phyloP scores from a whole-genome alignment of 192 early-diverging fungal species.

The Linnemannia zychae region DNA sequence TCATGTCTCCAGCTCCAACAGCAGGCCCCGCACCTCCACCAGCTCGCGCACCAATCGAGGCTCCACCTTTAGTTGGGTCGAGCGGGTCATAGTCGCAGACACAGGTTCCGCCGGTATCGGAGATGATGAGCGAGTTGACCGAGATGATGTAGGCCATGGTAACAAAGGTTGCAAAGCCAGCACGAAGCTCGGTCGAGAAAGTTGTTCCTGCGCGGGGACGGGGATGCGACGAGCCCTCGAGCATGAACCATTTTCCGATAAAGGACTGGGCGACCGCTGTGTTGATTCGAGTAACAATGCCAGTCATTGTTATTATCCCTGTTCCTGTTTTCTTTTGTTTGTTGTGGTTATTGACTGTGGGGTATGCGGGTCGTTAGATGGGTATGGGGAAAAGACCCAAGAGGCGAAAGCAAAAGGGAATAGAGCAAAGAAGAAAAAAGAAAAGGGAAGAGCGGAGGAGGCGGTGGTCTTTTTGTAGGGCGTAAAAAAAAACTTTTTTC shows the following conservation, averaged over 20 bases:
- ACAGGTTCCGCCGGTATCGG: slow-evolving; percentile 85
- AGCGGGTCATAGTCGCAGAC: slow-evolving; percentile 68
- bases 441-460: background rate
- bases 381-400: background rate
- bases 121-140: slow-evolving; percentile 81
- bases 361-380: background rate
- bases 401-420: background rate
- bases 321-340: background rate
- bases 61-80: slow-evolving; percentile 68
- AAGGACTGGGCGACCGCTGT: slow-evolving; percentile 65
- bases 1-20: slow-evolving; percentile 15
- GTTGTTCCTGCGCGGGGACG: slow-evolving; percentile 69
- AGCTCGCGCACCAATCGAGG: slow-evolving; percentile 30
- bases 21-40: background rate
- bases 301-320: slow-evolving; percentile 38
- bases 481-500: background rate
- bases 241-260: slow-evolving; percentile 76
- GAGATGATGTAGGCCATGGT: slow-evolving; percentile 83
- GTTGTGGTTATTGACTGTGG: background rate
- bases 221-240: slow-evolving; percentile 75
- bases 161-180: slow-evolving; percentile 75
- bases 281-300: slow-evolving; percentile 69
- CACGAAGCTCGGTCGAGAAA: slow-evolving; percentile 75
- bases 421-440: slow-evolving; percentile 1
- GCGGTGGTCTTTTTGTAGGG: background rate